These are phyloP conservation scores for Cucumis cinereus DNA, from an alignment of 306 rosid species.

Conservation along the genomic window DNA sequence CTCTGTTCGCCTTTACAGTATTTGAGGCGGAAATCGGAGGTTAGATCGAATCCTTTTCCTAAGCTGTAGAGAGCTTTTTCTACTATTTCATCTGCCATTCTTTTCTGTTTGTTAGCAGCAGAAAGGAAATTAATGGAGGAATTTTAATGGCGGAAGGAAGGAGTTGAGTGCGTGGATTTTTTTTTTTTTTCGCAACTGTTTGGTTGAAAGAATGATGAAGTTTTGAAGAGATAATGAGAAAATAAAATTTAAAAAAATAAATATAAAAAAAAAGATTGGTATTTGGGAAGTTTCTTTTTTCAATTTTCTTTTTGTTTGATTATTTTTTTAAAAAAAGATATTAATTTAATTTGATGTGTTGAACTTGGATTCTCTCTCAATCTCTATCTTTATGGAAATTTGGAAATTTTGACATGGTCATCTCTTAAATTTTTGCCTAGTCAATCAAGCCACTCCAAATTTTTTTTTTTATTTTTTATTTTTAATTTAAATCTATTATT, in stretches of 20 bases:
- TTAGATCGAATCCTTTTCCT: conserved; percentile 85
- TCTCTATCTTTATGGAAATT: not conserved
- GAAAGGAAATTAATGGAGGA: too few relatives aligned
- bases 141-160: not conserved
- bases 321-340: too few relatives aligned
- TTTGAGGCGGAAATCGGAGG: conserved; percentile 72
- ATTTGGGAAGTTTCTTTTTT: not conserved
- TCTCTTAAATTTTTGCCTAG: not conserved
- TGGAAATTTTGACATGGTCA: not conserved
- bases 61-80: conserved; percentile 44
- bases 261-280: too few relatives aligned
- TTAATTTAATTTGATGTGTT: too few relatives aligned
- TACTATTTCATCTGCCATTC: conserved; percentile 23
- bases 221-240: not conserved
- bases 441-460: not conserved
- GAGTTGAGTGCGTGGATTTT: too few relatives aligned
- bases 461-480: too few relatives aligned
- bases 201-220: not conserved
- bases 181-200: too few relatives aligned
- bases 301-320: too few relatives aligned
- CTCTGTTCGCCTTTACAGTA: conserved; percentile 64
- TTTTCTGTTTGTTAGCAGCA: not conserved
- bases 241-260: not conserved
- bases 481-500: too few relatives aligned
- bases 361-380: too few relatives aligned